Evolutionary conservation across 2,329 filamentous ascomycete species (phyloP).

Genomic region (Cladosporium sp.): DNA sequence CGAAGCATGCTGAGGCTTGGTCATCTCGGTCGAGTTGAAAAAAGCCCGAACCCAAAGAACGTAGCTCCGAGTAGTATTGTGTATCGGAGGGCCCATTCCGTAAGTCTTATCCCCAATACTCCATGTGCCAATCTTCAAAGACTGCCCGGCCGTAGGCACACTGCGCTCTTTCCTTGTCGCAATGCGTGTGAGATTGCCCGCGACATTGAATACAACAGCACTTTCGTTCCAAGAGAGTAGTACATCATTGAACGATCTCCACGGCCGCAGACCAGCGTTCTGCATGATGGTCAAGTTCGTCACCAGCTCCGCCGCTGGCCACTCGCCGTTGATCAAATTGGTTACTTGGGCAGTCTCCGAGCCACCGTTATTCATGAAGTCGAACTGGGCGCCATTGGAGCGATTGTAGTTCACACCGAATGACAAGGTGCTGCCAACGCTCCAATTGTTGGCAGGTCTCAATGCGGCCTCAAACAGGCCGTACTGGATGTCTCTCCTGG

Average conservation of each 20-base stretch:
- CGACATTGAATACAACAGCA: slow-evolving; percentile 38
- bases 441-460: slow-evolving; percentile 18
- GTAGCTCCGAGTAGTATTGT: slow-evolving; percentile 33
- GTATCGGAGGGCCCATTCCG: slow-evolving; percentile 40
- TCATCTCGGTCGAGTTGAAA: slow-evolving; percentile 43
- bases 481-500: slow-evolving; percentile 42
- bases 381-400: slow-evolving; percentile 36
- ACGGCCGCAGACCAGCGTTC: slow-evolving; percentile 32
- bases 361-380: slow-evolving; percentile 41
- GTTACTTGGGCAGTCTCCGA: slow-evolving; percentile 34
- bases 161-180: slow-evolving; percentile 26
- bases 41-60: slow-evolving; percentile 42
- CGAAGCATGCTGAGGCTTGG: slow-evolving; percentile 15
- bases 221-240: slow-evolving; percentile 43
- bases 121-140: slow-evolving; percentile 42
- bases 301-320: slow-evolving; percentile 33
- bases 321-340: slow-evolving; percentile 38
- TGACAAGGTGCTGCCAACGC: slow-evolving; percentile 37
- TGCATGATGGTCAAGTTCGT: slow-evolving; percentile 32
- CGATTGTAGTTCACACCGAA: slow-evolving; percentile 41
- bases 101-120: slow-evolving; percentile 41
- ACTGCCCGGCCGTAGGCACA: slow-evolving; percentile 37
- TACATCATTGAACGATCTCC: slow-evolving; percentile 38
- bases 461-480: slow-evolving; percentile 41
- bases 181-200: slow-evolving; percentile 32